These are phyloP conservation scores for Rhododendron simsii DNA, from an alignment of 148 eudicot genomes.

Conservation along the genomic window DNA sequence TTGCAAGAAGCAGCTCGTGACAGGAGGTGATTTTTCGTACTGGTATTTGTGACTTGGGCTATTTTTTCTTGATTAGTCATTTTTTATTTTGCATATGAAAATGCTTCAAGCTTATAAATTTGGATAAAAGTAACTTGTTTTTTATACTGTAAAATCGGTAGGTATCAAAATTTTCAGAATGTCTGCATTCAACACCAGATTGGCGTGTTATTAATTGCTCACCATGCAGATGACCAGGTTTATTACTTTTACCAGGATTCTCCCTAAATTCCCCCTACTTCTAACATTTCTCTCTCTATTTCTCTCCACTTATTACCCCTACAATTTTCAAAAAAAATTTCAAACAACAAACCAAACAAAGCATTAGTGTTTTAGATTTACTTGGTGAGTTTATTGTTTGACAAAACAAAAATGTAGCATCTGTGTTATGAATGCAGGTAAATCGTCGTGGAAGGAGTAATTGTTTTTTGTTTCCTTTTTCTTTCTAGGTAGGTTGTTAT, in stretches of 20 bases:
- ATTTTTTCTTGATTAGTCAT: background rate
- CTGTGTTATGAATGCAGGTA: background rate
- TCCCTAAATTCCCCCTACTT: no score
- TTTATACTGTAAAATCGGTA: constrained; percentile 15
- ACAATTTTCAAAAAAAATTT: no score
- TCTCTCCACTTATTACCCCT: no score
- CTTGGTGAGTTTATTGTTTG: background rate
- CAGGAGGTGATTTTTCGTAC: constrained; percentile 50
- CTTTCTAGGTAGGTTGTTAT: background rate
- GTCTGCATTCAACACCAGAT: constrained; percentile 56
- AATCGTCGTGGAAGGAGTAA: background rate
- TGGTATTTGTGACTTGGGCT: background rate
- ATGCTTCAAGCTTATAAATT: background rate
- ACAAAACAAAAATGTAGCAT: background rate
- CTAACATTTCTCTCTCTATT: no score
- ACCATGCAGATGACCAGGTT: constrained; percentile 99
- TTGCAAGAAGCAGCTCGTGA: constrained; percentile 93
- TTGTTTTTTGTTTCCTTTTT: background rate
- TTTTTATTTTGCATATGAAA: background rate
- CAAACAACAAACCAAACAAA: no score
- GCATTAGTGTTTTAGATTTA: background rate
- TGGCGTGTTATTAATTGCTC: constrained; percentile 69
- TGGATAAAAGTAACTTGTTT: background rate
- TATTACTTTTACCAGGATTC: no score
- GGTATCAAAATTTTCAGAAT: constrained; percentile 62